phyloP scores from a whole-genome alignment of 352 stramenopile species.

The Phytophthora tubulina region DNA sequence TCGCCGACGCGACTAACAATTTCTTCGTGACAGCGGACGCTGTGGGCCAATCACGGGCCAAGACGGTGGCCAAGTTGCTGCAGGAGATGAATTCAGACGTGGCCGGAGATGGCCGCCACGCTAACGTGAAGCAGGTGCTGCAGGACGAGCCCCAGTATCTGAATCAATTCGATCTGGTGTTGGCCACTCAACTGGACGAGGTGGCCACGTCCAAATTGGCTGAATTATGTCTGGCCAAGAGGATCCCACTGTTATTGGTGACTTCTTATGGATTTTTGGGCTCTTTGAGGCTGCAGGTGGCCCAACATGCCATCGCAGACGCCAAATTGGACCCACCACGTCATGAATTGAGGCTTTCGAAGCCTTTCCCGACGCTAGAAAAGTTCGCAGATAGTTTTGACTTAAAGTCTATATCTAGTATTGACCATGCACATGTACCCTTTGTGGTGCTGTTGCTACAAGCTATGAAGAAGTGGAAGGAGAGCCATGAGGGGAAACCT shows the following conservation, averaged over 20 bases:
- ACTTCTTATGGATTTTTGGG: conserved; percentile 95
- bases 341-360: conserved; percentile 91
- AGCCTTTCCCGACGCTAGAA: conserved; percentile 78
- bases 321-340: conserved; percentile 88
- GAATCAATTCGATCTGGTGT: conserved; percentile 84
- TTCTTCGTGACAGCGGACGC: conserved; percentile 91
- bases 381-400: conserved; percentile 66
- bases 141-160: conserved; percentile 65
- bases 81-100: conserved; percentile 97
- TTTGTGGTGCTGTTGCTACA: conserved; percentile 94
- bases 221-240: conserved; percentile 67
- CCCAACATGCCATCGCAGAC: conserved; percentile 90
- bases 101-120: conserved; percentile 58
- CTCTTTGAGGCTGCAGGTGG: conserved; percentile 89
- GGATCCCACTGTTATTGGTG: conserved; percentile 84
- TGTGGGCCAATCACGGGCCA: conserved; percentile 74
- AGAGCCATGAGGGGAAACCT: conserved; percentile 47
- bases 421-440: conserved; percentile 93
- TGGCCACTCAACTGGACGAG: conserved; percentile 89
- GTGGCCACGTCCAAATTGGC: conserved; percentile 64
- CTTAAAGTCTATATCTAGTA: conserved; percentile 73
- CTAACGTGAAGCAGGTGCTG: conserved; percentile 63
- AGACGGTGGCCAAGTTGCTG: conserved; percentile 87
- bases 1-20: conserved; percentile 91
- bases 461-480: conserved; percentile 67